These are phyloP conservation scores for Senna siamea DNA, from an alignment of 306 rosid genomes.

Conservation along the genomic window DNA sequence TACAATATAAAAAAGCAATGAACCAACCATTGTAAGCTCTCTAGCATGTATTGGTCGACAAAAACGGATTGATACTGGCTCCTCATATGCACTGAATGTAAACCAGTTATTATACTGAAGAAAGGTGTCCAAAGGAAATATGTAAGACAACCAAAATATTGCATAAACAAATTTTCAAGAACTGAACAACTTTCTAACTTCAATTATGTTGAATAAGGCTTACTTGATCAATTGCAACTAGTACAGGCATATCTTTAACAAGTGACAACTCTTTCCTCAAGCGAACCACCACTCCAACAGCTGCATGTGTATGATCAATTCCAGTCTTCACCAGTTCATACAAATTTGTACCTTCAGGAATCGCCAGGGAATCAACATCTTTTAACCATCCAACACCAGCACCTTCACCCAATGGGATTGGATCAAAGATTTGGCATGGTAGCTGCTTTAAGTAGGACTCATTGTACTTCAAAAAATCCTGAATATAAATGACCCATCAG, in stretches of 20 bases:
- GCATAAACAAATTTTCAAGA: conserved; percentile 29
- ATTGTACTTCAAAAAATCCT: conserved; percentile 90
- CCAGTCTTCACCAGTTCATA: conserved; percentile 84
- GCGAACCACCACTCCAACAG: conserved; percentile 89
- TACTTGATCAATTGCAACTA: conserved; percentile 96
- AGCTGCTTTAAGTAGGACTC: conserved; percentile 64
- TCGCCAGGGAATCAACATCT: conserved; percentile 77
- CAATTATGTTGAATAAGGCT: conserved; percentile 38
- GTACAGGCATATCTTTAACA: conserved; percentile 90
- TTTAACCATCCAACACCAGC: conserved; percentile 94
- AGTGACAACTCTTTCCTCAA: conserved; percentile 91
- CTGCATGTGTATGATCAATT: conserved; percentile 88
- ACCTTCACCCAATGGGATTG: conserved; percentile 90
- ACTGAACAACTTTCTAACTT: conserved; percentile 20
- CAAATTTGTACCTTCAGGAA: conserved; percentile 81
- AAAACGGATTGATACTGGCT: conserved; percentile 80
- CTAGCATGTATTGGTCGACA: conserved; percentile 85
- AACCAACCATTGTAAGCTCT: conserved; percentile 81
- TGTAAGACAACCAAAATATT: conserved; percentile 29
- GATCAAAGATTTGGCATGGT: conserved; percentile 75
- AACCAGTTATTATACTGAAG: conserved; percentile 94
- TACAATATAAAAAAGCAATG: conserved; percentile 19
- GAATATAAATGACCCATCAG: conserved; percentile 45
- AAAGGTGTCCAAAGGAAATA: conserved; percentile 40
- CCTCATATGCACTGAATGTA: conserved; percentile 92